Conservation (phyloP, 1,139 yeast species). For the Saccharomycopsis crataegensis region DNA sequence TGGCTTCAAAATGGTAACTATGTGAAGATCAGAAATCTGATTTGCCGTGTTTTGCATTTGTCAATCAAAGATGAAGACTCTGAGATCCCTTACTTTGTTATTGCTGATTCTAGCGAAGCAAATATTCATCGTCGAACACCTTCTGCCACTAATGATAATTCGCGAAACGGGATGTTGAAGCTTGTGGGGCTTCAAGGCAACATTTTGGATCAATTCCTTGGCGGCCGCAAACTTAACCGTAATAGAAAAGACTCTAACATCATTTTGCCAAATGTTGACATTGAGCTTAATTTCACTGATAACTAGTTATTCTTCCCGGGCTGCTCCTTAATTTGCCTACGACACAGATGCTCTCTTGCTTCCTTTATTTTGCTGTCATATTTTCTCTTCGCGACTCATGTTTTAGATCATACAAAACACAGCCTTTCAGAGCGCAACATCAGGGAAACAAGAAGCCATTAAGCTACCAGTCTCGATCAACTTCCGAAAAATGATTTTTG, state of each 20-base stretch:
- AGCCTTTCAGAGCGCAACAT: too few species aligned
- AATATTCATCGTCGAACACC: conserved; percentile 1
- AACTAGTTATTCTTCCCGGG: background rate
- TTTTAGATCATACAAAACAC: too few species aligned
- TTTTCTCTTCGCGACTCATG: too few species aligned
- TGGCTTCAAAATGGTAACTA: conserved; percentile 27
- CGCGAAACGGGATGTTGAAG: conserved; percentile 15
- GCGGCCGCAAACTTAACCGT: conserved; percentile 14
- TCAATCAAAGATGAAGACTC: background rate
- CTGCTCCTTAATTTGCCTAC: too few species aligned
- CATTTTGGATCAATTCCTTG: conserved; percentile 15
- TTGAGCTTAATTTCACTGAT: conserved; percentile 17
- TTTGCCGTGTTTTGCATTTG: conserved; percentile 3
- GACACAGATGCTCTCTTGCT: too few species aligned
- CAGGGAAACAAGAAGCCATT: too few species aligned
- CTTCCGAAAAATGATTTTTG: too few species aligned
- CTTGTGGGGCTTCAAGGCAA: conserved; percentile 16
- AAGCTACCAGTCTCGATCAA: too few species aligned
- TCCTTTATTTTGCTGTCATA: too few species aligned
- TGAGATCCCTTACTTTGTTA: conserved; percentile 1
- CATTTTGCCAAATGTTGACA: conserved; percentile 19
- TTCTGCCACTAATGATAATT: background rate
- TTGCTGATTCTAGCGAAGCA: background rate
- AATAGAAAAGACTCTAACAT: conserved; percentile 20
- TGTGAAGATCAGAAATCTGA: conserved; percentile 11